Percentiles rank a stretch among this genome's conserved stretches.
phyloP scores from a whole-genome alignment of 495 filamentous ascomycete species.

The Daldinia bambusicola region DNA sequence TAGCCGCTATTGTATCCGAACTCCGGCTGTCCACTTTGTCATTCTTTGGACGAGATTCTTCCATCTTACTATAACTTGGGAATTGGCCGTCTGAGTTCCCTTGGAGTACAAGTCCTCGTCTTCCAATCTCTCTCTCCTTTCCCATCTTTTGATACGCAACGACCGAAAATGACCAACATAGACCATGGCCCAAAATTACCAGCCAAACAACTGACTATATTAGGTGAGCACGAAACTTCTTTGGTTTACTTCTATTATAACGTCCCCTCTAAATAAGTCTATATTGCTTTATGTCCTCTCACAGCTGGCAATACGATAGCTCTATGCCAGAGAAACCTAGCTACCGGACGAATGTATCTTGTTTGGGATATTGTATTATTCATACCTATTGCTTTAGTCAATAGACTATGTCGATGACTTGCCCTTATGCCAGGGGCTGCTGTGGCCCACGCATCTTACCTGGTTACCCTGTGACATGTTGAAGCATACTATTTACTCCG shows the following conservation, averaged over 20 bases:
- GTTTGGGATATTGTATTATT: conserved; percentile 7
- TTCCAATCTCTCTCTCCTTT: background rate
- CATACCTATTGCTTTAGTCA: conserved; percentile 24
- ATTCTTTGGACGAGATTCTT: background rate
- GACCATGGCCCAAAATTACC: conserved; percentile 58
- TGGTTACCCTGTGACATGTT: conserved; percentile 40
- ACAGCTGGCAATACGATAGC: conserved; percentile 1
- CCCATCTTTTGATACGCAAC: background rate
- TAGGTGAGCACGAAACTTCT: conserved; percentile 63
- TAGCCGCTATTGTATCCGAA: background rate
- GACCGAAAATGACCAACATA: conserved; percentile 48
- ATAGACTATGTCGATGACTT: conserved; percentile 27
- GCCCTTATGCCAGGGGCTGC: conserved; percentile 1
- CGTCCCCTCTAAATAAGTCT: background rate
- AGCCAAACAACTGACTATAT: conserved; percentile 64
- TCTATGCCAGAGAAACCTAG: conserved; percentile 1
- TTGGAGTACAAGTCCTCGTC: background rate
- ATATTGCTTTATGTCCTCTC: background rate
- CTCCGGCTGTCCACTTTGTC: background rate
- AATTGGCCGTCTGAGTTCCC: background rate
- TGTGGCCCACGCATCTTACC: background rate
- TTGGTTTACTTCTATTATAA: background rate
- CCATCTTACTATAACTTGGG: background rate
- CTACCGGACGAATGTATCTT: background rate
- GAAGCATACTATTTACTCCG: conserved; percentile 17